These are phyloP conservation scores for Neurospora sp. DNA, from an alignment of 2,329 filamentous ascomycete genomes.

Conservation along the genomic window DNA sequence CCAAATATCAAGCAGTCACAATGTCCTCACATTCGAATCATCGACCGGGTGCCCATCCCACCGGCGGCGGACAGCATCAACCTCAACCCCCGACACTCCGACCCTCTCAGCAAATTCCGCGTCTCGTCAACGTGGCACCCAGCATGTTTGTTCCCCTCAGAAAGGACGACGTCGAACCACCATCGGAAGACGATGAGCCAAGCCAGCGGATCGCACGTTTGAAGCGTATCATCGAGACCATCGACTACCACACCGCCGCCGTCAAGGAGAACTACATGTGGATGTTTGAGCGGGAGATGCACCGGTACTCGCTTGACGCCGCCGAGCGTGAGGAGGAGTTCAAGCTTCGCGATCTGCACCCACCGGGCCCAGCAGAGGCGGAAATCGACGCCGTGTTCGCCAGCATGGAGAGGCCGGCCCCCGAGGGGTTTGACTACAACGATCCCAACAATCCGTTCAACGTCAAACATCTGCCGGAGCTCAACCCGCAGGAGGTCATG, in stretches of 20 bases:
- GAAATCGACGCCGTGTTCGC: constrained; percentile 7
- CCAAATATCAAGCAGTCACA: background rate
- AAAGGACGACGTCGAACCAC: constrained; percentile 21
- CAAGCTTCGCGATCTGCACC: background rate
- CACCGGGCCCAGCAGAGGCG: background rate
- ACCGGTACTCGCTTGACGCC: constrained; percentile 20
- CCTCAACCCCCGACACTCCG: background rate
- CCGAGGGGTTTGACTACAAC: constrained; percentile 15
- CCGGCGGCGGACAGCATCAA: background rate
- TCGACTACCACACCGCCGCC: constrained; percentile 22
- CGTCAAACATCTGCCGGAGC: constrained; percentile 6
- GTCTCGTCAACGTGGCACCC: constrained; percentile 19
- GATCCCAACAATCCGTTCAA: constrained; percentile 4
- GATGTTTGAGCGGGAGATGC: constrained; percentile 25
- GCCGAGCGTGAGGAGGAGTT: constrained; percentile 4
- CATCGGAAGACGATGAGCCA: constrained; percentile 13
- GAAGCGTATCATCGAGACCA: constrained; percentile 19
- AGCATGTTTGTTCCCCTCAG: constrained; percentile 26
- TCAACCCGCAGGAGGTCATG: background rate
- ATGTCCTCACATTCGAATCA: background rate
- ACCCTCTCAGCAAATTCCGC: constrained; percentile 17
- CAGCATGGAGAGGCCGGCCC: constrained; percentile 19
- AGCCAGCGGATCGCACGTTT: constrained; percentile 21
- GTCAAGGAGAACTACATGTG: constrained; percentile 24
- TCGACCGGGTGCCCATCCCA: background rate